phyloP scores from a whole-genome alignment of 441 rosid species.

The Gossypium gossypioides region DNA sequence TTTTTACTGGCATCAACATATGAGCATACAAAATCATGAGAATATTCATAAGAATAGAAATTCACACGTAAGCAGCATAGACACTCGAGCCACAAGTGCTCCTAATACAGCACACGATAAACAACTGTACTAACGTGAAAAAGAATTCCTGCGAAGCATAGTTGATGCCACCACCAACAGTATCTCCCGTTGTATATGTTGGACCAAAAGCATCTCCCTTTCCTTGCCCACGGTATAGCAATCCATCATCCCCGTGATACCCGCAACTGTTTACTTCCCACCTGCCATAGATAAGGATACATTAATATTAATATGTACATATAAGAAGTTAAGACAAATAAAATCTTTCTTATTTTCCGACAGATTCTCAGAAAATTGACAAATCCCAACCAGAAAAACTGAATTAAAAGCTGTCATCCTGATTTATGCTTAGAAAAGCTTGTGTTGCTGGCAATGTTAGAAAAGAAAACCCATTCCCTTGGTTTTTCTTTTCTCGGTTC shows the following conservation, averaged over 20 bases:
- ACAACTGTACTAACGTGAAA: constrained; percentile 72
- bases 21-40: constrained; percentile 8
- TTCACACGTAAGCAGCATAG: background rate
- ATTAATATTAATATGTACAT: background rate
- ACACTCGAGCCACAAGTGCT: background rate
- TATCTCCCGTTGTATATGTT: constrained; percentile 61
- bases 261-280: constrained; percentile 39
- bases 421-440: background rate
- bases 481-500: background rate
- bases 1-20: constrained; percentile 54
- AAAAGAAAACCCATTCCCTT: background rate
- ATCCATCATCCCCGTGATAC: constrained; percentile 92
- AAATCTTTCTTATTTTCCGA: background rate
- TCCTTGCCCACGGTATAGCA: constrained; percentile 60
- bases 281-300: background rate
- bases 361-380: background rate
- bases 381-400: background rate
- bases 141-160: constrained; percentile 71
- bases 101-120: background rate
- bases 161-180: constrained; percentile 85
- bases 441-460: background rate
- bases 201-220: constrained; percentile 87
- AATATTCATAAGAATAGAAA: background rate
- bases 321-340: background rate
- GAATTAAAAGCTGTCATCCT: background rate